Evolutionary conservation across 805 yeast genomes (phyloP), one percentile per base, ranked within the genome.

Genomic region (Lachancea fermentati): DNA sequence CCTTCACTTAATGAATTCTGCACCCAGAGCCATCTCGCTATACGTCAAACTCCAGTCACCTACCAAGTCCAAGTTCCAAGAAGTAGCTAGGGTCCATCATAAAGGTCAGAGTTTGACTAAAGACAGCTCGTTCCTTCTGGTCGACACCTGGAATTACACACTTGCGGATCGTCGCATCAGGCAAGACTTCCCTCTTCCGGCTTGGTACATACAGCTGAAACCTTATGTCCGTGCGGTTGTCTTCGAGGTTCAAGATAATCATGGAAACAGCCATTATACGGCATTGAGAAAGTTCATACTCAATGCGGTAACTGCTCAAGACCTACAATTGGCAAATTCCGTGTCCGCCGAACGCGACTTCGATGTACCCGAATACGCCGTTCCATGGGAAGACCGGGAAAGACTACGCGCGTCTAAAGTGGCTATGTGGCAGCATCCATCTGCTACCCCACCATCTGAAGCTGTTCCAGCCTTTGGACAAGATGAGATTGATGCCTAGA

Each of bases 251-350:
- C 54, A 57, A 17, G 61, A 54, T 8, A 68, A 66, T 38, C 58
- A 65, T 40, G 71, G 71, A 4, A 63, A 65, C 37, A 44, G 50
- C n/a, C 47, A 58, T 13, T 67, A 54, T 36, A 64, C 67, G 2
- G 60, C 71, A 19, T 36, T 66, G 17, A 57, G 61, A 42, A 70
- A 66, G 42, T 65, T 68, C 31, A 51, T 60, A 4, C 51, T 72
- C 8, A 69, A 72, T 42, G 78, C 75, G 1, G 55, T 72, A 11
- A 65, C 69, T 0, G 52, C 55, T 30, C 55, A 60, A 28, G 72
- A 67, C 46, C 34, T 59, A 22, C 44, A 48, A 19, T 51, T 60
- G 42, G 50, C 30, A 30, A 45, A 22, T 44, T 45, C 38, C 40
- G 37, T 19, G 49, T 52, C 31, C 48, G 55, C 30, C 36, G 47